Conservation (phyloP, 768 basidiomycete species). For the Coprinellus micaceus region DNA sequence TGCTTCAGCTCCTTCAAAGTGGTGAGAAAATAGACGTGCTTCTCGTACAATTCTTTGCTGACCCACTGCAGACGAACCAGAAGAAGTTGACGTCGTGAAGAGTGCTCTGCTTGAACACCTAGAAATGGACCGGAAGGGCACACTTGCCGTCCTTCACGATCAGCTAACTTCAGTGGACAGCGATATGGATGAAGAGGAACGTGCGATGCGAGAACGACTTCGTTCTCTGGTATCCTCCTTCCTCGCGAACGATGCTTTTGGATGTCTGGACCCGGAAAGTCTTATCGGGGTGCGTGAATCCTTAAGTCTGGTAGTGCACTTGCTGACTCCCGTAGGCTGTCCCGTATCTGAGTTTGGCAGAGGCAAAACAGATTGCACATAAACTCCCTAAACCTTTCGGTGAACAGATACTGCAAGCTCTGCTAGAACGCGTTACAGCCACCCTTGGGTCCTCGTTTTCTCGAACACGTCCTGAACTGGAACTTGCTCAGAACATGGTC, state of each 20-base stretch:
- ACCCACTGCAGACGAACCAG: slow-evolving; percentile 51
- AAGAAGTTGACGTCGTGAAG: slow-evolving; percentile 61
- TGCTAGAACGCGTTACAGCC: neutral
- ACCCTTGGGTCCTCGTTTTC: neutral
- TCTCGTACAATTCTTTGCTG: neutral
- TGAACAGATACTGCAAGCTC: neutral
- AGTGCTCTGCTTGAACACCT: slow-evolving; percentile 58
- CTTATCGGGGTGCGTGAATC: slow-evolving; percentile 43
- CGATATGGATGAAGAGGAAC: slow-evolving; percentile 54
- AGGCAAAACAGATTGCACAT: no score
- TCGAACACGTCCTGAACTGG: slow-evolving; percentile 34
- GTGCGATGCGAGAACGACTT: slow-evolving; percentile 51
- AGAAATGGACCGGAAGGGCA: slow-evolving; percentile 56
- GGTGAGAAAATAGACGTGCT: slow-evolving; percentile 41
- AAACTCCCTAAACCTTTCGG: neutral
- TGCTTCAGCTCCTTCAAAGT: slow-evolving; percentile 72
- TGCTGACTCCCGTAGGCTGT: slow-evolving; percentile 40
- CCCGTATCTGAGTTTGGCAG: slow-evolving; percentile 33
- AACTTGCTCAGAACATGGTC: slow-evolving; percentile 31
- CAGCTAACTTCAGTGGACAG: slow-evolving; percentile 55
- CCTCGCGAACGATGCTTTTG: slow-evolving; percentile 51
- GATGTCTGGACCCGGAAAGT: slow-evolving; percentile 44
- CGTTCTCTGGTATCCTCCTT: slow-evolving; percentile 59
- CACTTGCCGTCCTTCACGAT: slow-evolving; percentile 66
- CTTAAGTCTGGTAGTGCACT: slow-evolving; percentile 1